Evolutionary conservation across 495 filamentous ascomycete species (phyloP), one percentile per base, ranked within the genome.

Genomic region (Chaetomidium leptoderma): DNA sequence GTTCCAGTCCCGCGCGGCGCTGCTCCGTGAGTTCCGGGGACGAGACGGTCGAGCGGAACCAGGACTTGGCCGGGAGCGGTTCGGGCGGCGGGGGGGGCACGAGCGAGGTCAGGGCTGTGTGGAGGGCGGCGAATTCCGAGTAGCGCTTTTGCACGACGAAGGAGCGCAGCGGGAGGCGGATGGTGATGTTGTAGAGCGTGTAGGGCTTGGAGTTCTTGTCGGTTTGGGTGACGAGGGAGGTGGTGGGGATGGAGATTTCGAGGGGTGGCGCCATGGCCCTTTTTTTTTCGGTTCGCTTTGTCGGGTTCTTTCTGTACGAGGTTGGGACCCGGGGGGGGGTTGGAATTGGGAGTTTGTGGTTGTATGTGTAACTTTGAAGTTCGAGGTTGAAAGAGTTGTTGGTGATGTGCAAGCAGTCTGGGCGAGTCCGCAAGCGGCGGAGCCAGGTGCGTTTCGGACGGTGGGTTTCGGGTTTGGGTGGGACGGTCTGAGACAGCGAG

Each of bases 61-160:
- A 97, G 39, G 88, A 85, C 70, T 97, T 97, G 13, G 74, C 65
- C 14, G 92, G 92, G 8, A 95, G 78, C 2, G 90, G 74, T 10
- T 73, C 71, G 26, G 92, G 86, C 27, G 78, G 75, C 35, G 78
- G 63, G 14, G 73, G 36, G 70, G 83, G 83, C 47, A 86, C 83
- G 63, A 85, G 77, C 56, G 80, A 72, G 63, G 76, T 77, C 9
- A 98, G 83, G 24, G 81, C 63, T n/a, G 70, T 63, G 77, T 98
- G 85, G 55, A 98, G 86, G 58, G 81, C 70, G 45, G 78, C 74
- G 74, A 98, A 97, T 70, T 97, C 95, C 53, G 86, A 92, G 81
- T 97, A 98, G 64, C 93, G 91, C 74, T 97, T 97, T 60, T 86
- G 84, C 59, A 96, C 79, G 66, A 86, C 87, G 69, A 90, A 90